Base-by-base conservation (phyloP, 805 yeast genomes). In the Hanseniaspora guilliermondii region DNA sequence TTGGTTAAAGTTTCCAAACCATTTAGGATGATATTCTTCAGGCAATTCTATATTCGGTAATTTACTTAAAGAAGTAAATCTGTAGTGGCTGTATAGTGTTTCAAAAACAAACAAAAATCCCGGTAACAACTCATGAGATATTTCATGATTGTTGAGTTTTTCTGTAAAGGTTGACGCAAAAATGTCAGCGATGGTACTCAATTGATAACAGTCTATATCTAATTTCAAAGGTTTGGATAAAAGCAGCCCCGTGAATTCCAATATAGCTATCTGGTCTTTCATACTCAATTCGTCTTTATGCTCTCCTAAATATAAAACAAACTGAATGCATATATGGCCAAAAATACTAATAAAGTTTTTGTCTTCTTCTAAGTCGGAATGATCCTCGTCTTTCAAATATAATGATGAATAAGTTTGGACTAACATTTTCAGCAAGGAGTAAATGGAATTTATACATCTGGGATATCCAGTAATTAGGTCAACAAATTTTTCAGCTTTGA, bases 51-150 rank as follows among this genome's bases (percentile, higher is more conserved):
- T 11, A 12, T 39, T 7, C 12, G 5, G 7, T 3, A 22, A 7
- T 2, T 8, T 72, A 60, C 77, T 75, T 5, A 70, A 61, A 1
- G 66, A 65, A 1, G 74, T 66, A 16, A 78, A 59, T 50, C 73
- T 65, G 27, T 60, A 60, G 17, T 72, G 75, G 1, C 80, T 70
- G 42, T 85, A 60, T 3, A 81, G 65, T 36, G 75, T 76, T 54
- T 80, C 85, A 46, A 79, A 70, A 4, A 81, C 73, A 25, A 73
- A 65, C 36, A 87, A 63, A 0, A 80, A 78, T 55, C 76, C 72
- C 0, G 83, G 76, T 60, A 79, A 78, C 83, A 86, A 86, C 16
- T 73, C 70, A 27, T 70, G 62, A 57, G 76, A 73, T 2, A 67
- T 67, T 56, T 64, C 62, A 38, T 71, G 72, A 2, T 72, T 66